Evolutionary conservation across 441 rosid species (phyloP).

Genomic region (Adansonia madagascariensis): DNA sequence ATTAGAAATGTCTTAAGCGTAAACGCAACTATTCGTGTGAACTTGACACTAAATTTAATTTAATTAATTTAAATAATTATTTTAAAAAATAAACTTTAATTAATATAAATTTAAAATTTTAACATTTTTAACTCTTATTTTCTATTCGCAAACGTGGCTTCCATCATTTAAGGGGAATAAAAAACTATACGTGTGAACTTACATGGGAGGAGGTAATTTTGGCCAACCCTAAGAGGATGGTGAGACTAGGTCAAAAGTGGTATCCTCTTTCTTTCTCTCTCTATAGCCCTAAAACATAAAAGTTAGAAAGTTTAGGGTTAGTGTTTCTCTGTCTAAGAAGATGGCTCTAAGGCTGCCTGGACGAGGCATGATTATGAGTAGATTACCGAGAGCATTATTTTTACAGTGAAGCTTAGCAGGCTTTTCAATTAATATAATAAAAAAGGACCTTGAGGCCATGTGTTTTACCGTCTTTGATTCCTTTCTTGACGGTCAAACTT

Average conservation of each 20-base stretch:
- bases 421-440: conserved; percentile 23
- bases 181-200: background rate
- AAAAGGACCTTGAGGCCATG: conserved; percentile 38
- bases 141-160: too few species aligned
- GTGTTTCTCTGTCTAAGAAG: conserved; percentile 26
- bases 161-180: too few species aligned
- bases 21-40: too few species aligned
- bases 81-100: too few species aligned
- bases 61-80: too few species aligned
- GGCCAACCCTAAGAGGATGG: conserved; percentile 18
- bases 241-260: conserved; percentile 38
- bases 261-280: background rate
- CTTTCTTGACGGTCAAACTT: conserved; percentile 59
- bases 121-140: too few species aligned
- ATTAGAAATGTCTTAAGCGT: background rate
- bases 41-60: too few species aligned
- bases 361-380: conserved; percentile 43
- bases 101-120: too few species aligned
- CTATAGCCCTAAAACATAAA: background rate
- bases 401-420: conserved; percentile 40
- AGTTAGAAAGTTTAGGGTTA: background rate
- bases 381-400: conserved; percentile 47
- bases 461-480: conserved; percentile 52
- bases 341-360: conserved; percentile 22
- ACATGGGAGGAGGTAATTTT: background rate